Base-by-base conservation (phyloP, 2,329 filamentous ascomycete species). In the Cladorrhinum sp. region DNA sequence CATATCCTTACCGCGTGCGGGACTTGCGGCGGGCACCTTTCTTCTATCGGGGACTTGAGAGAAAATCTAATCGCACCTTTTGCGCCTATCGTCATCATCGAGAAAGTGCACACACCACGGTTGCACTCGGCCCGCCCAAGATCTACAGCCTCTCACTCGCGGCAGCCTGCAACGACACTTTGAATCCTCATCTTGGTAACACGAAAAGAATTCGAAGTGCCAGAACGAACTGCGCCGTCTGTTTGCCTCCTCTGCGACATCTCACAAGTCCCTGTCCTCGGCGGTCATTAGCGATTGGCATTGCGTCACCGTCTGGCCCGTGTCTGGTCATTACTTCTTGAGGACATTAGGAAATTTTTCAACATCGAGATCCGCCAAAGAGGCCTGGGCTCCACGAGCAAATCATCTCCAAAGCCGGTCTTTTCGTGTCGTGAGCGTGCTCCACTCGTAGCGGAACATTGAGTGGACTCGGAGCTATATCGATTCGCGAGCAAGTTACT, bases 391-490 rank as follows among this genome's bases (percentile, higher is more conserved):
- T 72, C 69, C 67, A 67, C 68, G 70, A 68, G 71, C 72, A 72
- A 69, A 69, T 67, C 64, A 61, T 65, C 66, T 66, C 64, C 73
- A 82, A 89, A 88, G 74, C 83, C 88, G 86, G 86, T 84, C 79
- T 80, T 49, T 70, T 69, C 81, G 70, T 85, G 85, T 79, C 80
- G 81, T 71, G 82, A 80, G 69, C 82, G 81, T 74, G 82, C 83
- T 78, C 79, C 85, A 75, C 85, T 86, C 79, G 86, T 86, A 79
- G 82, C 81, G 80, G 82, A 82, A 78, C 82, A 84, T 79, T 83
- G 82, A 80, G 80, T 85, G 73, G 81, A 84, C 80, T 80, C 82
- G 76, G 79, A 79, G 76, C 76, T 81, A 20, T 46, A 46, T 77
- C 79, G 78, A 77, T 78, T 80, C 62, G 74, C 78, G 79, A 76